Evolutionary conservation across 257 asterid species (phyloP).

Genomic region (Jacaranda copaia): DNA sequence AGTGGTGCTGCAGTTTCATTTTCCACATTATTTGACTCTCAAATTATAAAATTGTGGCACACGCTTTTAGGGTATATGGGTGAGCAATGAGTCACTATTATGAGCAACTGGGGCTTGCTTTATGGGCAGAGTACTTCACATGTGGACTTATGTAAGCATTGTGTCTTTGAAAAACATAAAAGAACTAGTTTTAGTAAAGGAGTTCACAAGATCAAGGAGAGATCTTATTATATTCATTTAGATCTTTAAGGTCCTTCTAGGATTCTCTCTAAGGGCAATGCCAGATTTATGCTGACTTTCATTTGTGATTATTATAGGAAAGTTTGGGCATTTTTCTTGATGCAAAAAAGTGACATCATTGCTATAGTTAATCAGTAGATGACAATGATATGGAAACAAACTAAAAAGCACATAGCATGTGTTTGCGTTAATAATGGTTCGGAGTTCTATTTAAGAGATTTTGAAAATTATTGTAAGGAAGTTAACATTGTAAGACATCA

Average conservation of each 20-base stretch:
- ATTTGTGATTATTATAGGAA: too few species aligned
- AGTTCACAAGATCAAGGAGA: too few species aligned
- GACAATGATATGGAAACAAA: background rate
- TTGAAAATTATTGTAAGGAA: background rate
- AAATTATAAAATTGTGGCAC: background rate
- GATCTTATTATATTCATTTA: conserved; percentile 3
- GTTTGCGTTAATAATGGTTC: background rate
- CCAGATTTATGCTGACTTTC: too few species aligned
- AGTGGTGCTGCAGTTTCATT: background rate
- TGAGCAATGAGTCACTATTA: background rate
- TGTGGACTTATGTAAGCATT: background rate
- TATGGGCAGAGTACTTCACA: background rate
- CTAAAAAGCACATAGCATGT: background rate
- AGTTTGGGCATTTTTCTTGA: background rate
- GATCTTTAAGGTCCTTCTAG: background rate
- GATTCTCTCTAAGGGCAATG: too few species aligned
- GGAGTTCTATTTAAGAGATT: background rate
- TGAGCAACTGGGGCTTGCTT: background rate
- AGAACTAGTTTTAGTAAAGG: background rate
- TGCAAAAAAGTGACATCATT: background rate
- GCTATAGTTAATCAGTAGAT: background rate
- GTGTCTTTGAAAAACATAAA: too few species aligned
- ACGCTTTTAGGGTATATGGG: background rate
- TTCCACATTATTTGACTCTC: background rate
- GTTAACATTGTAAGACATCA: background rate